Percentiles rank a stretch among this genome's conserved stretches.
These are phyloP conservation scores for Ganoderma lucidum DNA, from an alignment of 1,284 basidiomycete genomes.

Conservation along the genomic window DNA sequence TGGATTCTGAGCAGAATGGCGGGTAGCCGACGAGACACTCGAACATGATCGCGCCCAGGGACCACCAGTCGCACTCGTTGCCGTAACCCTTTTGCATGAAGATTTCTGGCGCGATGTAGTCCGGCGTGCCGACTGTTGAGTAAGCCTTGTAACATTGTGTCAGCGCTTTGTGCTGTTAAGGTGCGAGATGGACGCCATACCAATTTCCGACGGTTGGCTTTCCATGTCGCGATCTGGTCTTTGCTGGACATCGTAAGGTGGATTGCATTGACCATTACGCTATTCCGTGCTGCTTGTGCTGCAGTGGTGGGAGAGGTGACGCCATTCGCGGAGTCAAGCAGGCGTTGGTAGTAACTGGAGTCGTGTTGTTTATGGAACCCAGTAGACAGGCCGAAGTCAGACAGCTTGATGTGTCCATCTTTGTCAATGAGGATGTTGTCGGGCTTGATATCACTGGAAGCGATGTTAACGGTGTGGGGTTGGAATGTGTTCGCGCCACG, in stretches of 20 bases:
- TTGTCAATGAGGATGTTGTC: slow-evolving; percentile 99
- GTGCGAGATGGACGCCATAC: slow-evolving; percentile 51
- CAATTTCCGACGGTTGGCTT: slow-evolving; percentile 96
- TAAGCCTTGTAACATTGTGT: slow-evolving; percentile 72
- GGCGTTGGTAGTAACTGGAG: slow-evolving; percentile 93
- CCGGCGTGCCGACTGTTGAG: slow-evolving; percentile 98
- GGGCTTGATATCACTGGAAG: slow-evolving; percentile 93
- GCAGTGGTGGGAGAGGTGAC: slow-evolving; percentile 49
- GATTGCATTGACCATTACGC: slow-evolving; percentile 95
- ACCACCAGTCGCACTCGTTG: slow-evolving; percentile 99
- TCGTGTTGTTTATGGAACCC: slow-evolving; percentile 98
- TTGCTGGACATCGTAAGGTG: slow-evolving; percentile 93
- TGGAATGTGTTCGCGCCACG: slow-evolving; percentile 35
- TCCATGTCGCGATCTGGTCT: slow-evolving; percentile 98
- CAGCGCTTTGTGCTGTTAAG: slow-evolving; percentile 6
- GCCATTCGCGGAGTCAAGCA: slow-evolving; percentile 66
- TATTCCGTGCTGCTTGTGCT: slow-evolving; percentile 71
- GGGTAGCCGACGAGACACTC: slow-evolving; percentile 98
- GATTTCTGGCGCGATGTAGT: slow-evolving; percentile 99
- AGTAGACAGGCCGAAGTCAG: slow-evolving; percentile 98
- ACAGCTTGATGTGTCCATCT: slow-evolving; percentile 96
- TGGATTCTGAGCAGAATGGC: slow-evolving; percentile 97
- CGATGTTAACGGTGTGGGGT: slow-evolving; percentile 18
- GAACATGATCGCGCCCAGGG: slow-evolving; percentile 97
- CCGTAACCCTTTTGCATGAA: slow-evolving; percentile 98